Conservation (phyloP, 352 stramenopile species). For the Globisporangium uncinulatum region DNA sequence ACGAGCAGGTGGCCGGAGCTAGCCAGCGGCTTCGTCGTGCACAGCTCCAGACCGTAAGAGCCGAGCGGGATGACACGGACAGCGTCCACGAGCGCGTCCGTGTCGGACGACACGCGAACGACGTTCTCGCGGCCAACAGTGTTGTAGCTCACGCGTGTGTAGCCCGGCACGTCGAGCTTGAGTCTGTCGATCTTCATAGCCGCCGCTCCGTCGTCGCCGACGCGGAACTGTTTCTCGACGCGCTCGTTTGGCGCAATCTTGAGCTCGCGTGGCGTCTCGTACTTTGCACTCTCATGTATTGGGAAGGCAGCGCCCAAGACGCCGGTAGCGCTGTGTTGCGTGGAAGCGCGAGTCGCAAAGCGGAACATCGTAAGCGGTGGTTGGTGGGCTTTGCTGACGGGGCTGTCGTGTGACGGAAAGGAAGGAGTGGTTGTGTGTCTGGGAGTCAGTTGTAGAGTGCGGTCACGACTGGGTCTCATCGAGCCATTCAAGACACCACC, state of each 20-base stretch:
- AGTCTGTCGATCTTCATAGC: constrained; percentile 13
- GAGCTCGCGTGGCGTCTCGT: constrained; percentile 11
- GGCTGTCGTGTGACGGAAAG: too few relatives aligned
- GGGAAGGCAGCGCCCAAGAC: constrained; percentile 8
- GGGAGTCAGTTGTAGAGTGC: too few relatives aligned
- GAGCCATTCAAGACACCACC: too few relatives aligned
- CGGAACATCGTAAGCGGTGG: constrained; percentile 4
- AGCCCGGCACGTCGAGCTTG: constrained; percentile 15
- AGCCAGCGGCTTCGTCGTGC: not conserved
- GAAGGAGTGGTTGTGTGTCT: too few relatives aligned
- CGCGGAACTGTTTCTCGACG: constrained; percentile 14
- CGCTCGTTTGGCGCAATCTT: constrained; percentile 15
- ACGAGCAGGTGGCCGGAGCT: constrained; percentile 18
- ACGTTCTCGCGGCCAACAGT: constrained; percentile 9
- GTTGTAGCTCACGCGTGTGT: constrained; percentile 24
- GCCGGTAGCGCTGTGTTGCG: not conserved
- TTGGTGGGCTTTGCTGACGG: not conserved
- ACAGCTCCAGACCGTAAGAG: constrained; percentile 15
- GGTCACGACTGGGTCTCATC: too few relatives aligned
- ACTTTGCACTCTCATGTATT: constrained; percentile 6
- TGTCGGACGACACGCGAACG: constrained; percentile 21
- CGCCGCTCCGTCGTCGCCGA: constrained; percentile 5
- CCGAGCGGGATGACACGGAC: constrained; percentile 11
- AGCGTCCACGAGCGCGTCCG: constrained; percentile 7
- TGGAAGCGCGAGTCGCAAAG: not conserved